Evolutionary conservation across 768 basidiomycete genomes (phyloP), one percentile per base, ranked within the genome.

Genomic region (Phaeotremella skinneri): DNA sequence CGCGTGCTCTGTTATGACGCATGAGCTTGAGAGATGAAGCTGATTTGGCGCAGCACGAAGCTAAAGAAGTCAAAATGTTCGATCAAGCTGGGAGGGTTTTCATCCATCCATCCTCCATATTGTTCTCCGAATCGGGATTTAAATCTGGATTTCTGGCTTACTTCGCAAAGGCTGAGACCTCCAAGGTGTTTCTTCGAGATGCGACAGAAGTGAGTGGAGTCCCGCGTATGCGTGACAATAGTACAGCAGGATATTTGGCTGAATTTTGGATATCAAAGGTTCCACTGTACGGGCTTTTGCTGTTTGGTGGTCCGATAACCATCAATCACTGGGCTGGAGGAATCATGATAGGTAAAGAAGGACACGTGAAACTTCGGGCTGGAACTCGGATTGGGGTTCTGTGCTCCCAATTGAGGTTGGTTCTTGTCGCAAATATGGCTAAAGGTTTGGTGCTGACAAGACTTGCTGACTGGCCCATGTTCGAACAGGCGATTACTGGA

Each of bases 311-410:
- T 0, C 80, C 82, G 3, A 84, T 96, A 17, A 78, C 83, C 4
- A 84, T 91, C 52, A 86, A 92, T 65, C 89, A 91, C 65, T 81
- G 90, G 42, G 83, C 81, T 9, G 89, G 90, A n/a, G 89, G 88
- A 0, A 74, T 93, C 41, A 83, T 82, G 3, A 58, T 79, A 17
- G 81, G 78, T 16, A 83, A 81, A 45, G 82, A 83, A 23, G 79
- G 79, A 7, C 58, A 63, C 30, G 78, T 96, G 58, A 85, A 83
- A 67, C 73, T 94, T 61, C 84, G 82, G 55, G 89, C 90, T 0
- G 89, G 87, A 84, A 88, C 92, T n/a, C 83, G 91, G 7, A 93
- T 94, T 49, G 91, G 91, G 1, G 85, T 91, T 11, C 81, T 96
- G 27, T 87, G 90, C 41, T 91, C 91, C 69, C 89, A 91, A 64